Evolutionary conservation across 257 asterid genomes (phyloP).

Genomic region (Fraxinus cuspidata): DNA sequence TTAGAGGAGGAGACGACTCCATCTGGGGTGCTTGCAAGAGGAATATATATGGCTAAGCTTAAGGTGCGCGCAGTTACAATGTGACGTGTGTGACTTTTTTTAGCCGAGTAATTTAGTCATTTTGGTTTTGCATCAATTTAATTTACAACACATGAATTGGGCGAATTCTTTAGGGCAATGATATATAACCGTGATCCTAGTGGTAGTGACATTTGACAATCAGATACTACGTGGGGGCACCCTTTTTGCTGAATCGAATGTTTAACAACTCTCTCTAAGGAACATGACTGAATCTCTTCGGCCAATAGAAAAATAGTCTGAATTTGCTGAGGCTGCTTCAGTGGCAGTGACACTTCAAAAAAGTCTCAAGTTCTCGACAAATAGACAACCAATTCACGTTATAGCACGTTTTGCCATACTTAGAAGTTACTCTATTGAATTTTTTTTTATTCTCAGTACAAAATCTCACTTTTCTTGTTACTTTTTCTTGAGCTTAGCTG

Average conservation of each 20-base stretch:
- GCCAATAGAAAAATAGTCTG: not conserved
- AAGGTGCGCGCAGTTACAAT: constrained; percentile 41
- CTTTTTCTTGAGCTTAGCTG: not conserved
- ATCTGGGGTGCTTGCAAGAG: constrained; percentile 77
- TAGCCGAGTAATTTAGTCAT: not conserved
- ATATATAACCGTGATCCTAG: not conserved
- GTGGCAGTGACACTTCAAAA: not conserved
- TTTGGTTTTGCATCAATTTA: not conserved
- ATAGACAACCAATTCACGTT: not conserved
- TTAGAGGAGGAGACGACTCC: constrained; percentile 82
- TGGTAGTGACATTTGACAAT: not conserved
- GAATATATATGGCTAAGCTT: constrained; percentile 63
- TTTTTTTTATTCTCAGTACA: not conserved
- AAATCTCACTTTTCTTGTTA: not conserved
- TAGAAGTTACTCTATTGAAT: not conserved
- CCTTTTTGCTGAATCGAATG: not conserved
- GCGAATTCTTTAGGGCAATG: not conserved
- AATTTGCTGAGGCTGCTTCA: not conserved
- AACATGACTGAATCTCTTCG: not conserved
- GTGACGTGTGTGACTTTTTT: not conserved
- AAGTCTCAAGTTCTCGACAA: not conserved
- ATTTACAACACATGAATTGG: not conserved
- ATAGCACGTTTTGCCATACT: not conserved
- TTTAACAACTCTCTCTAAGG: not conserved
- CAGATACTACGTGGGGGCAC: not conserved